Conservation (phyloP, 306 rosid genomes). For the Vigna reflexopilosa region DNA sequence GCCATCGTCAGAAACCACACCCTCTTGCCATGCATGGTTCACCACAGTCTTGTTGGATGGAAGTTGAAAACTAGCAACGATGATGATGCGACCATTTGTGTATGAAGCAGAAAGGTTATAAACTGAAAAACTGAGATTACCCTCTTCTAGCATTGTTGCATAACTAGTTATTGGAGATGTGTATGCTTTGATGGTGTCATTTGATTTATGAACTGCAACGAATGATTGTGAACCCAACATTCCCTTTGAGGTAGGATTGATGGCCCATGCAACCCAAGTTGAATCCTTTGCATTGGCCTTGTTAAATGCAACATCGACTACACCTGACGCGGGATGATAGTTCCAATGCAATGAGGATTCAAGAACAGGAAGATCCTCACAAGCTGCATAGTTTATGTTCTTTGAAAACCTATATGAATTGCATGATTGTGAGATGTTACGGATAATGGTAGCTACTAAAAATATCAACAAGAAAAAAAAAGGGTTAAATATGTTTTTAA, state of each 20-base stretch:
- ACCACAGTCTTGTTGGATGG: background rate
- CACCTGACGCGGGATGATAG: conserved; percentile 30
- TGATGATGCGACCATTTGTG: background rate
- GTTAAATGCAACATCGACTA: conserved; percentile 46
- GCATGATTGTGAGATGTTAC: conserved; percentile 2
- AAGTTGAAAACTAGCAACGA: conserved; percentile 43
- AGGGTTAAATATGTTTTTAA: no score
- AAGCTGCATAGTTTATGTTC: conserved; percentile 10
- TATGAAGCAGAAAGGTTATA: conserved; percentile 26
- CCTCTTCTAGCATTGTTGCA: conserved; percentile 17
- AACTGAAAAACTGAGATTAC: conserved; percentile 40
- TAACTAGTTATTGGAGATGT: conserved; percentile 41
- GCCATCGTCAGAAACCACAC: conserved; percentile 36
- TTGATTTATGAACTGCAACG: background rate
- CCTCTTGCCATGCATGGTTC: conserved; percentile 54
- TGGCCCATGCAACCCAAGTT: conserved; percentile 46
- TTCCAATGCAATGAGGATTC: conserved; percentile 51
- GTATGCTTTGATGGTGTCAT: conserved; percentile 36
- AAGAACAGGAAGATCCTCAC: conserved; percentile 40
- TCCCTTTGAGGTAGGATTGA: conserved; percentile 52
- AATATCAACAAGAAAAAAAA: background rate
- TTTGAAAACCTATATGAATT: background rate
- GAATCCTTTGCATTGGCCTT: conserved; percentile 8
- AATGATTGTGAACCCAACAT: conserved; percentile 59
- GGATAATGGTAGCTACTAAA: background rate